Percentiles rank a stretch among this genome's conserved stretches.
These are phyloP conservation scores for Chalciporus chontae DNA, from an alignment of 768 basidiomycete species.

Conservation along the genomic window DNA sequence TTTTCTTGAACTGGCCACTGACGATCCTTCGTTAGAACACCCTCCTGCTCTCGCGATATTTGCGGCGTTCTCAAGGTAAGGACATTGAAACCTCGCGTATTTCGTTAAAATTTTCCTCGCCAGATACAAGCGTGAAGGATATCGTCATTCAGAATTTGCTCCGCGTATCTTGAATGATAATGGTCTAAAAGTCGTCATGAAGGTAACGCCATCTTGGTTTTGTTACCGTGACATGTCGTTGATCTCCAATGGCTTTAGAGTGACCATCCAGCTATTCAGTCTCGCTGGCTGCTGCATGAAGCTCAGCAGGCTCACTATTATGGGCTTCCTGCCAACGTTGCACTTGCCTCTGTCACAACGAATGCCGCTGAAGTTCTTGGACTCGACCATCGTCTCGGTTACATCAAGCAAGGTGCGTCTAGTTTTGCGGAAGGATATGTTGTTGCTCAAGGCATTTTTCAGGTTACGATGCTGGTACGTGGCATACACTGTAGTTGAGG, in stretches of 20 bases:
- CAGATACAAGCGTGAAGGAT: slow-evolving; percentile 56
- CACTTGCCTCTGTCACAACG: slow-evolving; percentile 72
- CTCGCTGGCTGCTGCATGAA: slow-evolving; percentile 76
- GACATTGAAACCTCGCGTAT: background rate
- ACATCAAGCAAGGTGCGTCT: slow-evolving; percentile 51
- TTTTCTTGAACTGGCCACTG: background rate
- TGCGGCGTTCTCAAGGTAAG: slow-evolving; percentile 50
- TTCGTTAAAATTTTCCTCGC: background rate
- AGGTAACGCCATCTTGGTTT: no score
- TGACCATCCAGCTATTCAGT: slow-evolving; percentile 63
- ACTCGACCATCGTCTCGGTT: slow-evolving; percentile 80
- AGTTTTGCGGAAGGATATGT: background rate
- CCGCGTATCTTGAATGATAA: slow-evolving; percentile 42
- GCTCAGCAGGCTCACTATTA: slow-evolving; percentile 84
- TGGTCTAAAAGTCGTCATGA: no score
- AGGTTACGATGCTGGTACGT: slow-evolving; percentile 66
- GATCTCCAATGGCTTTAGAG: slow-evolving; percentile 39
- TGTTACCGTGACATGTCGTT: background rate
- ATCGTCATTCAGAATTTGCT: slow-evolving; percentile 55
- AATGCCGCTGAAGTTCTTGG: slow-evolving; percentile 72
- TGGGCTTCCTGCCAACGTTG: slow-evolving; percentile 65
- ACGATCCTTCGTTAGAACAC: slow-evolving; percentile 30
- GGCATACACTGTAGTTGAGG: background rate
- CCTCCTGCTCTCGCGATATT: slow-evolving; percentile 73
- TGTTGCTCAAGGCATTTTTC: slow-evolving; percentile 2